Conservation (phyloP, 768 basidiomycete species). For the Kwoniella sp. region DNA sequence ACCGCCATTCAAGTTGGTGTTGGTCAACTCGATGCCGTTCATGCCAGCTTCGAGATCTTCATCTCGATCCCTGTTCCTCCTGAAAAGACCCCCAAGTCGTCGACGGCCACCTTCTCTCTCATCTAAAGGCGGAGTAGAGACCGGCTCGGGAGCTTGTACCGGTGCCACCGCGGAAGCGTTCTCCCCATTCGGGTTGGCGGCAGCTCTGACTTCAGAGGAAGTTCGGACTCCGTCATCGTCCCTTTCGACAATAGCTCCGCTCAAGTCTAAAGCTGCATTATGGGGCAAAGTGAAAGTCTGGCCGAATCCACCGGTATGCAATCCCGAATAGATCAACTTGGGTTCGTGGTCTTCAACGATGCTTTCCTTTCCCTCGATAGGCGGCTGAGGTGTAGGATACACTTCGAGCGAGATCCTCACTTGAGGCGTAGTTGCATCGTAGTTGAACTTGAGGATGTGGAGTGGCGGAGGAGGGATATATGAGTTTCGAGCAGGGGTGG, state of each 20-base stretch:
- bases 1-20: slow-evolving; percentile 15
- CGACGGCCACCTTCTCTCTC: slow-evolving; percentile 25
- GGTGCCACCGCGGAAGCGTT: not conserved
- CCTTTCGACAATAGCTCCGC: slow-evolving; percentile 44
- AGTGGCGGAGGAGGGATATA: slow-evolving; percentile 65
- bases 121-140: not conserved
- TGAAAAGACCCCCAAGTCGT: slow-evolving; percentile 33
- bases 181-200: not conserved
- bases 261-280: slow-evolving; percentile 77
- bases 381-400: slow-evolving; percentile 62
- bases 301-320: slow-evolving; percentile 81
- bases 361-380: slow-evolving; percentile 51
- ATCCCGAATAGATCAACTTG: slow-evolving; percentile 63
- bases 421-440: slow-evolving; percentile 84
- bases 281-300: slow-evolving; percentile 72
- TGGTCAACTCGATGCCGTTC: slow-evolving; percentile 37
- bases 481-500: slow-evolving; percentile 41
- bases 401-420: slow-evolving; percentile 79
- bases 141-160: not conserved
- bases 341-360: slow-evolving; percentile 62
- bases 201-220: not conserved
- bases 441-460: slow-evolving; percentile 85
- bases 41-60: slow-evolving; percentile 32
- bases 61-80: slow-evolving; percentile 38
- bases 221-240: slow-evolving; percentile 5